Evolutionary conservation across 805 yeast genomes (phyloP).

Genomic region (Wickerhamomyces silvicola): DNA sequence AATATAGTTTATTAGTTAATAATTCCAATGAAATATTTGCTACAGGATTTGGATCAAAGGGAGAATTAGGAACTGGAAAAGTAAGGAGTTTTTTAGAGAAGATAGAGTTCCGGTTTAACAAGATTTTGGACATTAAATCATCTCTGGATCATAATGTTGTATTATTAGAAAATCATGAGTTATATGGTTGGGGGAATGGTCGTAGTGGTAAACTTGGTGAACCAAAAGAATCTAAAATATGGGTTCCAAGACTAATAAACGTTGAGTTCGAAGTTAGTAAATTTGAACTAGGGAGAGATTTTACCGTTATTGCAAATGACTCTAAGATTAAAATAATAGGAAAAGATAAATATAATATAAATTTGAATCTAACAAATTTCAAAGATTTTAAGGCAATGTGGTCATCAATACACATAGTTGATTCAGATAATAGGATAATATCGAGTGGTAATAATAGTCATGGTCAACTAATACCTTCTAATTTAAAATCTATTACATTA

Average conservation of each 20-base stretch:
- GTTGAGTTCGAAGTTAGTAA: neutral
- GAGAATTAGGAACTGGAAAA: constrained; percentile 62
- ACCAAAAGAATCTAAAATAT: constrained; percentile 7
- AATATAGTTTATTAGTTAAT: constrained; percentile 50
- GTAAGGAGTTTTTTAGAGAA: constrained; percentile 3
- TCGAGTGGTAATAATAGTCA: constrained; percentile 76
- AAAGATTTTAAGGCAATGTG: constrained; percentile 53
- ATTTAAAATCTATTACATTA: no score
- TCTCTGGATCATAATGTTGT: constrained; percentile 44
- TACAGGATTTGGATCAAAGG: constrained; percentile 62
- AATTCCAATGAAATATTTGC: constrained; percentile 34
- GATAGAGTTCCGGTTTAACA: constrained; percentile 6
- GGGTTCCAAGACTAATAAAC: constrained; percentile 8
- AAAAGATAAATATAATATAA: constrained; percentile 25
- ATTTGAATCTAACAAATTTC: constrained; percentile 1
- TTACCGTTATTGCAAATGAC: constrained; percentile 32
- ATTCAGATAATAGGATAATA: constrained; percentile 19
- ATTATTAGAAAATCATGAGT: constrained; percentile 31
- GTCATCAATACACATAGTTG: constrained; percentile 62
- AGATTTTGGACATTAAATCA: constrained; percentile 21
- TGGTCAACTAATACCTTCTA: constrained; percentile 55
- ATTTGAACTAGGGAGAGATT: constrained; percentile 50
- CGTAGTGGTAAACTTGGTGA: constrained; percentile 49
- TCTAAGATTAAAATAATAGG: constrained; percentile 27
- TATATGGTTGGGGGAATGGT: constrained; percentile 65